Evolutionary conservation across 148 eudicot genomes (phyloP).

Genomic region (Rhododendron mucronatum): DNA sequence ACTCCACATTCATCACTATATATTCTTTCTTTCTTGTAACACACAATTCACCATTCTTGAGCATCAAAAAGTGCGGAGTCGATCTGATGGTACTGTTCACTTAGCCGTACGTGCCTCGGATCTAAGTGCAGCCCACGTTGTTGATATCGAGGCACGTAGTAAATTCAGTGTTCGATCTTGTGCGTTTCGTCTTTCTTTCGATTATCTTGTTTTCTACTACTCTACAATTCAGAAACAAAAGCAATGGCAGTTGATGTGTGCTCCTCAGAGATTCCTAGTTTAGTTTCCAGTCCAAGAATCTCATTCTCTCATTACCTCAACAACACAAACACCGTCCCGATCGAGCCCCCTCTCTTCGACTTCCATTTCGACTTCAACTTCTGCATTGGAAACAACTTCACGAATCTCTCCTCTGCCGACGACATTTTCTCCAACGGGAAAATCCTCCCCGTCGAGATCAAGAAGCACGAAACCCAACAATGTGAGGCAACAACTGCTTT

Average conservation of each 20-base stretch:
- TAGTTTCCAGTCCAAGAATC: conserved; percentile 50
- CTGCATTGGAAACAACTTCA: conserved; percentile 24
- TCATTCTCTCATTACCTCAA: conserved; percentile 56
- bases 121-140: not conserved
- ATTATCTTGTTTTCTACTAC: not conserved
- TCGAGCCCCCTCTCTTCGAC: conserved; percentile 26
- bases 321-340: conserved; percentile 21
- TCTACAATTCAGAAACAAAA: not conserved
- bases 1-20: not conserved
- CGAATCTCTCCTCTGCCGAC: conserved; percentile 56
- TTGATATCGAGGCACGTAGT: not conserved
- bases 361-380: conserved; percentile 57
- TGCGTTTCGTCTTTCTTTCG: not conserved
- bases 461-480: not conserved
- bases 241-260: conserved; percentile 58
- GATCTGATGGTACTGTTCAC: not conserved
- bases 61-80: not conserved
- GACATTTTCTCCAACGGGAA: conserved; percentile 73
- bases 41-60: not conserved
- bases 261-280: conserved; percentile 28
- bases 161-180: not conserved
- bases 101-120: not conserved
- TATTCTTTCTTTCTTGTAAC: not conserved
- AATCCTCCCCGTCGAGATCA: conserved; percentile 48
- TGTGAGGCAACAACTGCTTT: not conserved